Percentiles rank a stretch among this genome's conserved stretches.
Conservation (phyloP, 108 stramenopile species). For the Aurantiochytrium sp. region DNA sequence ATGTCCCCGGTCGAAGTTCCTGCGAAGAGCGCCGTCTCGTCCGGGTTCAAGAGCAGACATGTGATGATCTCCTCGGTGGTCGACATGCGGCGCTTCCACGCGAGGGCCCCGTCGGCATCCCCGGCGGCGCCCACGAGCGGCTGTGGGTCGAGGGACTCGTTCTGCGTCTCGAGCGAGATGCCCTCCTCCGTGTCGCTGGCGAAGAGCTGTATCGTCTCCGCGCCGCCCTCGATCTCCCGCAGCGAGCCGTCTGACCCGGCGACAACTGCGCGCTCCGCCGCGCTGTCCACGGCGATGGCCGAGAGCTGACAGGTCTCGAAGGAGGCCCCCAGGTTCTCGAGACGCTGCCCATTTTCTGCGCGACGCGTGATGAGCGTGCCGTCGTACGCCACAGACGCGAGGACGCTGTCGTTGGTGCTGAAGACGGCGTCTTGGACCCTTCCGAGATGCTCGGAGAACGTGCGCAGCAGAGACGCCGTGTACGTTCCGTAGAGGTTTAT, state of each 20-base stretch:
- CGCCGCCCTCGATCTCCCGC: slow-evolving; percentile 23
- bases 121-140: neutral
- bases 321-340: neutral
- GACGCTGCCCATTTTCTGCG: neutral
- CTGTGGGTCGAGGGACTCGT: neutral
- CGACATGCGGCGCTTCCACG: neutral
- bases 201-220: neutral
- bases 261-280: neutral
- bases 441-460: slow-evolving; percentile 22
- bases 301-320: slow-evolving; percentile 34
- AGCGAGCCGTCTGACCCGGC: slow-evolving; percentile 18
- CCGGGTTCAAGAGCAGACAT: neutral
- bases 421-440: neutral
- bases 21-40: slow-evolving; percentile 33
- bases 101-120: neutral
- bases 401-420: neutral
- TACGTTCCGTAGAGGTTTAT: neutral
- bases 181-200: neutral
- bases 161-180: neutral
- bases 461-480: slow-evolving; percentile 21
- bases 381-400: neutral
- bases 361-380: neutral
- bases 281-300: neutral
- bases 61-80: slow-evolving; percentile 24
- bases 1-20: slow-evolving; percentile 36